Evolutionary conservation across 495 filamentous ascomycete genomes (phyloP), one percentile per base, ranked within the genome.

Genomic region (Chlorociboria aeruginascens): DNA sequence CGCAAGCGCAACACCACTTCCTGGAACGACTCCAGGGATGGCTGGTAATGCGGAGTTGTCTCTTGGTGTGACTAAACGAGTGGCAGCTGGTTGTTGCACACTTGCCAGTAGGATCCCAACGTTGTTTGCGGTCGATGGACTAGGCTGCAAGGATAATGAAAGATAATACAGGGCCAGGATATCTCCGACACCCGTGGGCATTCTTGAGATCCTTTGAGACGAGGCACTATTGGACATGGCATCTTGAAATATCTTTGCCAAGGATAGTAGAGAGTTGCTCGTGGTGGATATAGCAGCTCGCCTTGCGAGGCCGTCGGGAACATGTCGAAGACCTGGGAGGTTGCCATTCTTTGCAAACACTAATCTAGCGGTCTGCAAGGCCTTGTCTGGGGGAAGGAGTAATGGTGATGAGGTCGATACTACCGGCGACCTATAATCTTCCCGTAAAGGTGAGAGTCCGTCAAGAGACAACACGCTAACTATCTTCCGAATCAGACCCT

Each of bases 201-300:
- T 71, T 40, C 67, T 69, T 9, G 81, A 68, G 35, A 81, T 69
- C 33, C 72, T 70, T 30, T 79, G 73, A 2, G 73, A 66, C 32
- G 75, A 66, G 13, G 77, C 78, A 31, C 81, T 78, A 50, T 78
- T 89, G 7, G 87, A 85, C 85, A 96, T 95, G n/a, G 89, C 83
- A 67, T 99, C 92, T 63, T 99, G 92, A 54, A 94, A 97, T 39
- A 99, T 97, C 64, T 99, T 99, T 20, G 92, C 92, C 40, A 99
- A 68, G 0, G 90, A 97, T 3, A 99, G 74, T 7, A 99, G 67
- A 12, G 89, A 92, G 61, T 99, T 99, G 65, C 90, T 96, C 3
- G 89, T 95, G 3, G 89, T 97, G 7, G 87, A 89, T 9, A 95
- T 75, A 10, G 86, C 90, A 8, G 89, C 86, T 59, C 79, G 89